Evolutionary conservation across 2,329 filamentous ascomycete genomes (phyloP), one percentile per base, ranked within the genome.

Genomic region (Aspergillus spinulosporus): DNA sequence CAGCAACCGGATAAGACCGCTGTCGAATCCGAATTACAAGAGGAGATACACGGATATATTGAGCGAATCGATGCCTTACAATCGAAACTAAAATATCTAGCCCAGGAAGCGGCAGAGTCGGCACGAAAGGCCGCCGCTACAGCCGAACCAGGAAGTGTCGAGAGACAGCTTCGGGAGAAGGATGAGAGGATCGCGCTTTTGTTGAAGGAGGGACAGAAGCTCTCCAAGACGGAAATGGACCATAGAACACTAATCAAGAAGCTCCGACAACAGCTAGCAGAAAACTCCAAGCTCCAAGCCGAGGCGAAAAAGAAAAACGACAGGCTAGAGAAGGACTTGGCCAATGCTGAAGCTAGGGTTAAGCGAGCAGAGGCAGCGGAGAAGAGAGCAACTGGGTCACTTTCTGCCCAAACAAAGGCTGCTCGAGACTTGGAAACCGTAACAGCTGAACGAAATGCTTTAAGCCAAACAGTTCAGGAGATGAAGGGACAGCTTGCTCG

Each of bases 51-150:
- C 66, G 83, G 82, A 48, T 90, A 96, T 60, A 82, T 93, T 5
- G 94, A 99, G 74, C 86, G 89, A 36, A 94, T 97, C 54, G 94
- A 99, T 76, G 89, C 92, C 3, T 77, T 99, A 1, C 90, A 97
- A 71, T 86, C 91, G 5, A 97, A 99, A 69, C 77, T 99, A 29
- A 88, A 92, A 63, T 97, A 95, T 67, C 78, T 99, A 9, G 87
- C 92, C 2, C 88, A 88, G 59, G 89, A 92, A 67, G 87, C 89
- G 9, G 84, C 88, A 0, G 88, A 92, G 32, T 81, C 87, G 0
- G 90, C 94, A 1, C 88, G 87, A 67, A 84, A 85, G 62, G 82
- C 86, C 5, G 86, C 84, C 2, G 76, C 81, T n/a, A 77, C 81
- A 26, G 85, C 88, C 0, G 77, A 83, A 2, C 69, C 83, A 0